Conservation (phyloP, 192 early-diverging fungal genomes). For the Neocallimastix lanati region DNA sequence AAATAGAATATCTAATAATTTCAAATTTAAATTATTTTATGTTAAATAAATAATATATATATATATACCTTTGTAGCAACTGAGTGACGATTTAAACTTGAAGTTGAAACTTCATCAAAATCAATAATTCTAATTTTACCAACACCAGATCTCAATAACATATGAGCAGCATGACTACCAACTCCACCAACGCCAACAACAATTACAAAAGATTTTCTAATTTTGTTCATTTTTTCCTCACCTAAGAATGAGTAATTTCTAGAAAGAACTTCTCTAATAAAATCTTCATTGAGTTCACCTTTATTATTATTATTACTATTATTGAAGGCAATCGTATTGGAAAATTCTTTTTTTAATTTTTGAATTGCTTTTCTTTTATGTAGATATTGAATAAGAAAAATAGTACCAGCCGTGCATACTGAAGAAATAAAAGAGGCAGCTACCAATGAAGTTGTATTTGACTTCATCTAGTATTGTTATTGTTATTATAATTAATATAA, state of each 20-base stretch:
- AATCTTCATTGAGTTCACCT: constrained; percentile 32
- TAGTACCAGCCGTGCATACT: neutral
- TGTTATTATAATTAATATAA: too few species aligned
- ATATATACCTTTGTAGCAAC: constrained; percentile 8
- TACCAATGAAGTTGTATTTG: neutral
- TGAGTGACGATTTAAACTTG: constrained; percentile 69
- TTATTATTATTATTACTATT: neutral
- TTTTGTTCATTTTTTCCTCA: constrained; percentile 47
- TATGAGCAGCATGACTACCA: constrained; percentile 58
- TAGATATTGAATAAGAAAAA: neutral
- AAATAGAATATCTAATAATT: too few species aligned
- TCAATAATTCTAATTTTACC: constrained; percentile 75
- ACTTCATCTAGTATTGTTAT: neutral
- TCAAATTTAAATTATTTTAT: too few species aligned
- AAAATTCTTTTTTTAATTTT: neutral
- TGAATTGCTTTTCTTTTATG: neutral
- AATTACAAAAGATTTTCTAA: constrained; percentile 70
- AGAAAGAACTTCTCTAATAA: constrained; percentile 69
- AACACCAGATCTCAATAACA: constrained; percentile 80
- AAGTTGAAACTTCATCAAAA: constrained; percentile 95
- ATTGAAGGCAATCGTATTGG: neutral
- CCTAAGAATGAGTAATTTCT: constrained; percentile 80
- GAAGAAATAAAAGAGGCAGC: neutral
- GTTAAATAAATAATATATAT: too few species aligned
- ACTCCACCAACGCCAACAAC: constrained; percentile 94